Evolutionary conservation across 352 stramenopile genomes (phyloP), one percentile per base, ranked within the genome.

Genomic region (Phytophthora kernoviae): DNA sequence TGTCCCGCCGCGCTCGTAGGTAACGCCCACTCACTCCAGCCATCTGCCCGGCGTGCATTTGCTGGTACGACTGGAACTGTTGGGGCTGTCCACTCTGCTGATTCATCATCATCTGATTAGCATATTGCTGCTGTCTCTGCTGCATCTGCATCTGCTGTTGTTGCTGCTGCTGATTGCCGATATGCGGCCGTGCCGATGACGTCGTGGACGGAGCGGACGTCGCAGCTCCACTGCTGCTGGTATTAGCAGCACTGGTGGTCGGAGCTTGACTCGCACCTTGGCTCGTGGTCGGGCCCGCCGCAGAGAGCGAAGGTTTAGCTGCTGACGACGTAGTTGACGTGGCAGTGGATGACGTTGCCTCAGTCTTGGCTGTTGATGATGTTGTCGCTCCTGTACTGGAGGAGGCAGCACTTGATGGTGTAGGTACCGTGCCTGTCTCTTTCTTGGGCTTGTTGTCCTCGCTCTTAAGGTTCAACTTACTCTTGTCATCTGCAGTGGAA

Each of bases 51-150:
- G 48, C 49, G 47, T 87, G 81, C 75, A 93, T 86, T 66, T 79
- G 77, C 63, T 71, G 67, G 37, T 77, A 76, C 11, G 59, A 22
- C 34, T 90, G 74, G 2, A 79, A 81, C 48, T 73, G 63, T 46
- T 69, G 68, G 11, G 68, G 65, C 40, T 79, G 73, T 26, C 58
- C 67, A 32, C 70, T 73, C 24, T 70, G 71, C 33, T 83, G 78
- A 34, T 77, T 85, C 69, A 87, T 80, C 75, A 92, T 90, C 81
- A 90, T 90, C 48, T 86, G 77, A 34, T 81, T 87, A 11, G 77
- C 60, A 68, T 90, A 90, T 53, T 81, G 75, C 44, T 81, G 68
- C 26, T 81, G 73, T 30, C 68, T 70, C 45, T 88, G 73, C 60
- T 84, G 65, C 22, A 62, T 69, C 46, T 81, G 75, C 46, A 74